A percentile compares a stretch with the other conserved stretches of the same genome.
Evolutionary conservation across 1,284 basidiomycete species (phyloP).

Genomic region (Heimioporus punctisporus): DNA sequence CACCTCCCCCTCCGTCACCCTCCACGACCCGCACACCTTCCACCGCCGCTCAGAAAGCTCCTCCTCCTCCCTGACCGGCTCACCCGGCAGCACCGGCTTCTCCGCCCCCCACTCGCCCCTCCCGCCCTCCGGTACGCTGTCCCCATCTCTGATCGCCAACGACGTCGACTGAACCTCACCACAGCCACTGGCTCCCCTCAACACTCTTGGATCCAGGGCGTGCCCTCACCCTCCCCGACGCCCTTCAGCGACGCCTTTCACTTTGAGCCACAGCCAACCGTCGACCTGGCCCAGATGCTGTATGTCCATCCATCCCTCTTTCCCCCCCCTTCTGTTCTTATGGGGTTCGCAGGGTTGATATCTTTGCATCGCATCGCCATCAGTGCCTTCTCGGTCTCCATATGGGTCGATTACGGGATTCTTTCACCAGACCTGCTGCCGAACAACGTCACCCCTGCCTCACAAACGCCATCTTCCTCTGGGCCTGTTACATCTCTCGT

Average conservation of each 20-base stretch:
- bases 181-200: conserved; percentile 30
- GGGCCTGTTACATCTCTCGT: conserved; percentile 78
- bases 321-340: conserved; percentile 7
- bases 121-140: conserved; percentile 46
- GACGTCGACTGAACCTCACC: conserved; percentile 4
- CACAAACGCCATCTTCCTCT: conserved; percentile 78
- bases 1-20: conserved; percentile 49
- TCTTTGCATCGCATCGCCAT: conserved; percentile 74
- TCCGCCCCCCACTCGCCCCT: conserved; percentile 66
- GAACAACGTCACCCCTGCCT: conserved; percentile 73
- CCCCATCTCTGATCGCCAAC: conserved; percentile 18
- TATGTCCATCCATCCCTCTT: conserved; percentile 36
- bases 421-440: conserved; percentile 47
- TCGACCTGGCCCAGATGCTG: conserved; percentile 69
- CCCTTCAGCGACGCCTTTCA: conserved; percentile 53
- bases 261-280: conserved; percentile 53
- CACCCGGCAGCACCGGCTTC: conserved; percentile 58
- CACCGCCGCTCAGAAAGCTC: conserved; percentile 59
- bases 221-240: conserved; percentile 50
- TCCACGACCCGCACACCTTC: conserved; percentile 51
- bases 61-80: conserved; percentile 60
- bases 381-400: conserved; percentile 73
- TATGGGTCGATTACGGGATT: conserved; percentile 62
- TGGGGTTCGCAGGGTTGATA: conserved; percentile 54
- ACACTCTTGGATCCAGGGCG: conserved; percentile 32